Base-by-base conservation (phyloP, 202 grass and related monocot species). In the Miscanthus sacchariflorus region DNA sequence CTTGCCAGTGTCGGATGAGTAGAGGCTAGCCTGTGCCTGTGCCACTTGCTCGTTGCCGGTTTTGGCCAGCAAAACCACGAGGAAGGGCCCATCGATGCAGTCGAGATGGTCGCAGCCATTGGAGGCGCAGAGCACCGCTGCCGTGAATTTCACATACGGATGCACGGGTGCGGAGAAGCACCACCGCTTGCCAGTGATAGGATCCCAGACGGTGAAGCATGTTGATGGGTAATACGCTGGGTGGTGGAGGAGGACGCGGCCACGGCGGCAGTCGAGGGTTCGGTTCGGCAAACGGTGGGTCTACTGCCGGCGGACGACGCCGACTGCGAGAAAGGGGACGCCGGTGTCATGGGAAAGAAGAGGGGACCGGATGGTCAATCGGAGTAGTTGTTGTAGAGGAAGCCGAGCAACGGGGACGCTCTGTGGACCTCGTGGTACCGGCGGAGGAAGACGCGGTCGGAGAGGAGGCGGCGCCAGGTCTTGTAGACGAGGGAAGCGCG, bases 111-210 rank as follows among this genome's bases (percentile, higher is more conserved):
- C 25, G 46, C 74, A 76, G 25, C 46, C 24, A 9, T 33, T 35
- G 7, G 10, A 36, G 61, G 79, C 79, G 45, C 86, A 82, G 46
- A 88, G 7, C 50, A 54, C 50, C 15, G 50, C 50, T 17, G 50
- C 50, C 50, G 15, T 7, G 50, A 54, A 54, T 54, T 54, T 0
- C 0, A 10, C 5, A 2, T 5, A 1, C 5, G 0, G 1, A 17
- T 7, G 0, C 49, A 4, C 4, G 14, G 14, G 3, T 1, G 50
- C 50, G 50, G 14, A 18, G 50, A 54, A 19, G 50, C 5, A 18
- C 50, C 5, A 17, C 50, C 19, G 15, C 50, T 54, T 54, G 15
- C 50, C 50, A 2, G 15, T 18, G 14, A 54, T 2, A 19, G 50
- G 50, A 17, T 54, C 50, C 50, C 50, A 54, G 50, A 54, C 50